A percentile compares a stretch with the other conserved stretches of the same genome.
Evolutionary conservation across 2,329 filamentous ascomycete species (phyloP).

Genomic region (Huntiella omanensis): DNA sequence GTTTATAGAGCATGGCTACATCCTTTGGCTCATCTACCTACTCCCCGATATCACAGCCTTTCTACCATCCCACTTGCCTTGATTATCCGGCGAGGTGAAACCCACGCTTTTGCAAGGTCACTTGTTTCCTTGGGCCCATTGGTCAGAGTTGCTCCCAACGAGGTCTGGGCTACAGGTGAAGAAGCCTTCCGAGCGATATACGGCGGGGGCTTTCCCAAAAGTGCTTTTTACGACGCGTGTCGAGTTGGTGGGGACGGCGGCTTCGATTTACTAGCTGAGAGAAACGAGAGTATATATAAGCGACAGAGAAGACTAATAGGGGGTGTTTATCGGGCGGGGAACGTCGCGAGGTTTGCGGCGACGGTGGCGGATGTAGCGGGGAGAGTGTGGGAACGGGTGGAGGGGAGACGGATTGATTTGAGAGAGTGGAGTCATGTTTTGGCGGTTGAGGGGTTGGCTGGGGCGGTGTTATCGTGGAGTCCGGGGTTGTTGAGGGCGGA

Average conservation of each 20-base stretch:
- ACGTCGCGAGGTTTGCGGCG: constrained; percentile 23
- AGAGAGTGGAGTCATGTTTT: constrained; percentile 39
- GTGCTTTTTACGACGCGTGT: constrained; percentile 13
- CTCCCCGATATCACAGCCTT: constrained; percentile 26
- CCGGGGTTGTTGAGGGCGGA: constrained; percentile 26
- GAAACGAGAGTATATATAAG: constrained; percentile 27
- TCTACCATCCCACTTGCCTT: constrained; percentile 30
- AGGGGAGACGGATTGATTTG: constrained; percentile 22
- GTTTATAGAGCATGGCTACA: constrained; percentile 26
- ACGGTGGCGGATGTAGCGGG: constrained; percentile 24
- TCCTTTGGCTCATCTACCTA: constrained; percentile 26
- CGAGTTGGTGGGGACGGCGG: constrained; percentile 17
- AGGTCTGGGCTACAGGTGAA: constrained; percentile 31
- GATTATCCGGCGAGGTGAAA: constrained; percentile 25
- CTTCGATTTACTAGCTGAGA: constrained; percentile 33
- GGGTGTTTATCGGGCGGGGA: constrained; percentile 26
- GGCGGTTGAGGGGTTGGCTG: constrained; percentile 31
- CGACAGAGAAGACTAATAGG: constrained; percentile 31
- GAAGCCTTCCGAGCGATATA: constrained; percentile 23
- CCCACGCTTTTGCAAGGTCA: constrained; percentile 12
- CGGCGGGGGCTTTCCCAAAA: too few relatives aligned
- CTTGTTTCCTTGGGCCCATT: constrained; percentile 15
- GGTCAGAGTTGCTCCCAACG: constrained; percentile 34
- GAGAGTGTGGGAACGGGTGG: constrained; percentile 20
- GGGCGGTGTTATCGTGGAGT: constrained; percentile 32